These are phyloP conservation scores for Beta vulgaris DNA, from an alignment of 148 eudicot species.

Conservation along the genomic window DNA sequence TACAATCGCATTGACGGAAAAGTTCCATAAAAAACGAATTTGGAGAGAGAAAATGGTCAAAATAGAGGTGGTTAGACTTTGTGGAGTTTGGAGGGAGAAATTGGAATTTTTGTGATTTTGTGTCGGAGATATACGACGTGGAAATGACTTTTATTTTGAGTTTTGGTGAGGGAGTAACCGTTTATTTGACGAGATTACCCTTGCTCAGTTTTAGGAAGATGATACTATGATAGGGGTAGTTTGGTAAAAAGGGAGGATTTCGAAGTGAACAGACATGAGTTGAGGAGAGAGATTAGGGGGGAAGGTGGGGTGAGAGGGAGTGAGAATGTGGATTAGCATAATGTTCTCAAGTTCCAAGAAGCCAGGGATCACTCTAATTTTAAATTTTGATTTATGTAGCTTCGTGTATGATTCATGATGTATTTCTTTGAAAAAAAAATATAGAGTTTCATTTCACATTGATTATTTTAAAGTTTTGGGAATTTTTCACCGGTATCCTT, in stretches of 20 bases:
- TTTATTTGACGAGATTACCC: constrained; percentile 2
- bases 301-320: background rate
- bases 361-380: background rate
- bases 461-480: no score
- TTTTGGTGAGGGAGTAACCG: background rate
- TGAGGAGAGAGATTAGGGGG: background rate
- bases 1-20: background rate
- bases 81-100: constrained; percentile 34
- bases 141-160: background rate
- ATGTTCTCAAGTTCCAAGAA: constrained; percentile 11
- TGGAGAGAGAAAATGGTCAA: constrained; percentile 18
- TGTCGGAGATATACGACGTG: constrained; percentile 12
- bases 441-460: no score
- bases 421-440: no score
- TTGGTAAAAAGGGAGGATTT: background rate
- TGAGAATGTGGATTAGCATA: constrained; percentile 6
- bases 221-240: background rate
- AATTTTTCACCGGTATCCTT: no score
- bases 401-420: background rate
- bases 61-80: constrained; percentile 17
- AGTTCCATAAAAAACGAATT: constrained; percentile 4
- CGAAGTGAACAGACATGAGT: background rate
- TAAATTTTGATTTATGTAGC: background rate
- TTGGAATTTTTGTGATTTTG: constrained; percentile 2
- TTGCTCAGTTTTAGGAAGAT: no score